These are phyloP conservation scores for Escallonia herrerae DNA, from an alignment of 129 eudicot genomes.

Conservation along the genomic window DNA sequence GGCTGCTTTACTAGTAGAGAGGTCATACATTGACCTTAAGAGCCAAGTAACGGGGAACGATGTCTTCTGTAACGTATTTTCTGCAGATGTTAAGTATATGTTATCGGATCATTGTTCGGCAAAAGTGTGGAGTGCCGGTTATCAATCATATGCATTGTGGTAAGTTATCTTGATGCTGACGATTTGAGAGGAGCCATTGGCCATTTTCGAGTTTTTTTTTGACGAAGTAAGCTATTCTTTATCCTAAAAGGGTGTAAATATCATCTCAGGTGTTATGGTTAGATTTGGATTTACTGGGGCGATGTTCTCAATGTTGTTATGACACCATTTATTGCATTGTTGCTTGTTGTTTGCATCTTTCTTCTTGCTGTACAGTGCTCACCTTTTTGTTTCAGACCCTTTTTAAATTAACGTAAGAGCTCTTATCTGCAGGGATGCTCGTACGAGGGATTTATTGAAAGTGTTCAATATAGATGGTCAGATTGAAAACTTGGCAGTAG, in stretches of 20 bases:
- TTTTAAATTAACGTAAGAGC: conserved; percentile 5
- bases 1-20: conserved; percentile 56
- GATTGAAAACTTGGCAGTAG: conserved; percentile 57
- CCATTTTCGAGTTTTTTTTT: no score
- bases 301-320: no score
- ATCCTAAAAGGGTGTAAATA: no score
- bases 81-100: conserved; percentile 74
- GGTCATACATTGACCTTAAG: conserved; percentile 80
- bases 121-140: conserved; percentile 86
- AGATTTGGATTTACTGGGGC: no score
- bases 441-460: conserved; percentile 77
- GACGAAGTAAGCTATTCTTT: no score
- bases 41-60: conserved; percentile 64
- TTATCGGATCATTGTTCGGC: conserved; percentile 67
- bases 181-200: no score
- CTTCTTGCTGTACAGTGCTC: no score
- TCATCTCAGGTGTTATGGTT: no score
- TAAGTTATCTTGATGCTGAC: no score
- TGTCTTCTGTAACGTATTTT: conserved; percentile 57
- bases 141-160: conserved; percentile 80
- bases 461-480: conserved; percentile 82
- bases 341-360: no score
- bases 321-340: no score
- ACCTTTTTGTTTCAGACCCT: neutral
- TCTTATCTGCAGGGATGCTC: conserved; percentile 70